These are phyloP conservation scores for Botryosphaeria dothidea DNA, from an alignment of 2,329 filamentous ascomycete species.

Conservation along the genomic window DNA sequence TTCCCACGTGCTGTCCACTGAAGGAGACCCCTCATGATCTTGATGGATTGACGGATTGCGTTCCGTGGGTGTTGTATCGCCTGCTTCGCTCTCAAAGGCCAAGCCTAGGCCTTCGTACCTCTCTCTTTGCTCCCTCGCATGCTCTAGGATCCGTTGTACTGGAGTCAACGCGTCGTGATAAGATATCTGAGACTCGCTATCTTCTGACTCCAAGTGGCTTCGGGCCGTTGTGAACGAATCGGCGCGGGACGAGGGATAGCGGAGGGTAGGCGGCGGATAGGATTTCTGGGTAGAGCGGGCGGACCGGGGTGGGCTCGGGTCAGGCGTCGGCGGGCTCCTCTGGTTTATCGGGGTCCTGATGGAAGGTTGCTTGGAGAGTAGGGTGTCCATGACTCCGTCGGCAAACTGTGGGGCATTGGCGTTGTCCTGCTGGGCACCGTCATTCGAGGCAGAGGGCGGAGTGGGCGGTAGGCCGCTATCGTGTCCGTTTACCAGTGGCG, in stretches of 20 bases:
- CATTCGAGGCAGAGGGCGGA: conserved; percentile 43
- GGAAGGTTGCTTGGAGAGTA: conserved; percentile 41
- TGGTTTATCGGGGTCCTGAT: conserved; percentile 45
- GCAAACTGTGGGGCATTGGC: conserved; percentile 36
- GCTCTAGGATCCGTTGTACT: conserved; percentile 20
- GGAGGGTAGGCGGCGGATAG: conserved; percentile 25
- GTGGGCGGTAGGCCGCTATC: conserved; percentile 47
- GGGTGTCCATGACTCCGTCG: conserved; percentile 41
- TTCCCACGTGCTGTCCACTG: conserved; percentile 1
- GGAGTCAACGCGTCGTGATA: conserved; percentile 30
- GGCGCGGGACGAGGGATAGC: conserved; percentile 44
- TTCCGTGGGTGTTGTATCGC: conserved; percentile 35
- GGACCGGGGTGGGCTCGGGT: conserved; percentile 38
- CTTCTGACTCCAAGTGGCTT: conserved; percentile 41
- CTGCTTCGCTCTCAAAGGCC: conserved; percentile 35
- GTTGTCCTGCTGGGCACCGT: conserved; percentile 27
- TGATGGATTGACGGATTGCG: conserved; percentile 6
- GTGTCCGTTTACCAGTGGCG: conserved; percentile 26
- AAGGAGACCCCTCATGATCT: neutral
- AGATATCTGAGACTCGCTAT: conserved; percentile 33
- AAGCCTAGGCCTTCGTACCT: conserved; percentile 35
- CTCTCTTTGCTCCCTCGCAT: conserved; percentile 23
- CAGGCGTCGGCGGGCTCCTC: conserved; percentile 41
- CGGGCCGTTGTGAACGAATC: conserved; percentile 50
- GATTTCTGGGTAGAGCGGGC: conserved; percentile 19